A percentile compares a stretch with the other conserved stretches of the same genome.
These are phyloP conservation scores for Tubosaeta brunneosetosa DNA, from an alignment of 768 basidiomycete species.

Conservation along the genomic window DNA sequence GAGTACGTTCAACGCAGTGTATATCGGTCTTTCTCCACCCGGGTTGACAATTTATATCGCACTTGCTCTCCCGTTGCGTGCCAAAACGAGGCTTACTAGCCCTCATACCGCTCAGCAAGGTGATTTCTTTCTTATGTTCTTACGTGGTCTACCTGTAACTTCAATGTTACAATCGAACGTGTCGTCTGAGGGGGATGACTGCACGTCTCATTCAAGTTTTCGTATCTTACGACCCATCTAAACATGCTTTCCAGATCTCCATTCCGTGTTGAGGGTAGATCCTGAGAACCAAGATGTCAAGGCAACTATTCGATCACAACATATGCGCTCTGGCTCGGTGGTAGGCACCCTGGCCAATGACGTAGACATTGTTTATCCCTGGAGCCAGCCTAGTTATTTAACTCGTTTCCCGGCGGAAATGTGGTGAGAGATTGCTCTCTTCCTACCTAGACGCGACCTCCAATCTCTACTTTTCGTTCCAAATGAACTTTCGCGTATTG, in stretches of 20 bases:
- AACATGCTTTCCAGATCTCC: conserved; percentile 45
- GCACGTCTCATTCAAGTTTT: background rate
- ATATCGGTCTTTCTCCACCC: conserved; percentile 1
- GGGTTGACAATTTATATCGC: conserved; percentile 33
- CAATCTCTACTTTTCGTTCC: conserved; percentile 61
- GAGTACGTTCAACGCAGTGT: conserved; percentile 42
- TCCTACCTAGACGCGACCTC: conserved; percentile 60
- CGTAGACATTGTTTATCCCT: background rate
- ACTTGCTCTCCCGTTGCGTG: conserved; percentile 60
- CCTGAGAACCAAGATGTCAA: conserved; percentile 70
- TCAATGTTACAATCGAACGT: too few relatives aligned
- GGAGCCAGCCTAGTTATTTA: too few relatives aligned
- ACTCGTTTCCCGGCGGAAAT: conserved; percentile 61
- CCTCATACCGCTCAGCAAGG: conserved; percentile 63
- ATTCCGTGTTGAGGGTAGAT: conserved; percentile 57
- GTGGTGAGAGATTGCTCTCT: conserved; percentile 64
- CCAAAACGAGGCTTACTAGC: conserved; percentile 57
- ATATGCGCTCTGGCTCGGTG: conserved; percentile 49
- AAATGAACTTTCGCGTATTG: conserved; percentile 64
- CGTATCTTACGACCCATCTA: background rate
- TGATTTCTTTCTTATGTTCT: conserved; percentile 14
- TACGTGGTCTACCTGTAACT: too few relatives aligned
- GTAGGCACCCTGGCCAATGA: conserved; percentile 28
- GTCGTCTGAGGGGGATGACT: background rate
- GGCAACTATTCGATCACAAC: conserved; percentile 49